Conservation (phyloP, 2,329 filamentous ascomycete genomes). For the Bertia moriformis region DNA sequence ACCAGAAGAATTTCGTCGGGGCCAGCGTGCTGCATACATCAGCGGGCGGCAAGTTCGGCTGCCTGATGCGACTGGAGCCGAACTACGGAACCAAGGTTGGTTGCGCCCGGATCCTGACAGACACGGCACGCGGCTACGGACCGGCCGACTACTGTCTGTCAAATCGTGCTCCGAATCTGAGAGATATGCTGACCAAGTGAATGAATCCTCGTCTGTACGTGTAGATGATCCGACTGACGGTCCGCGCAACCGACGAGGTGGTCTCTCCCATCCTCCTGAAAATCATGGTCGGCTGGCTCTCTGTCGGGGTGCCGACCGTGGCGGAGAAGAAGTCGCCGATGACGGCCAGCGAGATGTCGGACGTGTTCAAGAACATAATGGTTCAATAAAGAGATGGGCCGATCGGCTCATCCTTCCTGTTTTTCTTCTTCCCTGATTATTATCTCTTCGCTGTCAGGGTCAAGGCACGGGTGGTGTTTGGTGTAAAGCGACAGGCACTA, state of each 20-base stretch:
- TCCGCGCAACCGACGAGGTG: conserved; percentile 81
- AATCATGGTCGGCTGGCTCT: conserved; percentile 72
- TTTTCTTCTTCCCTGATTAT: too few species aligned
- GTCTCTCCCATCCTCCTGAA: conserved; percentile 71
- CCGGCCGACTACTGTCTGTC: too few species aligned
- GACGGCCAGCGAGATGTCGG: conserved; percentile 33
- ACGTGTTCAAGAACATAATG: conserved; percentile 41
- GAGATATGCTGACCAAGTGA: conserved; percentile 7
- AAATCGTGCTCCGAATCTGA: neutral
- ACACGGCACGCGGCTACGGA: too few species aligned
- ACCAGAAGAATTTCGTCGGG: conserved; percentile 84
- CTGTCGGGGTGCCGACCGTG: conserved; percentile 30
- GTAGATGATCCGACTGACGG: conserved; percentile 89
- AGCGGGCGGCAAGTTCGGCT: conserved; percentile 81
- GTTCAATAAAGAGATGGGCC: too few species aligned
- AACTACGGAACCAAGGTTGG: conserved; percentile 83
- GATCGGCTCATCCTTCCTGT: too few species aligned
- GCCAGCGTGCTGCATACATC: conserved; percentile 73
- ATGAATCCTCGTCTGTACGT: too few species aligned
- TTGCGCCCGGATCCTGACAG: too few species aligned
- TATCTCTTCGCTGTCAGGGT: too few species aligned
- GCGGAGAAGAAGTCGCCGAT: conserved; percentile 23
- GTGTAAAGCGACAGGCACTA: too few species aligned
- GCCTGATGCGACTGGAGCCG: conserved; percentile 81
- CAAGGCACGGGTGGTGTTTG: too few species aligned